Evolutionary conservation across 2,329 filamentous ascomycete genomes (phyloP), one percentile per base, ranked within the genome.

Genomic region (Clonostachys rosea): DNA sequence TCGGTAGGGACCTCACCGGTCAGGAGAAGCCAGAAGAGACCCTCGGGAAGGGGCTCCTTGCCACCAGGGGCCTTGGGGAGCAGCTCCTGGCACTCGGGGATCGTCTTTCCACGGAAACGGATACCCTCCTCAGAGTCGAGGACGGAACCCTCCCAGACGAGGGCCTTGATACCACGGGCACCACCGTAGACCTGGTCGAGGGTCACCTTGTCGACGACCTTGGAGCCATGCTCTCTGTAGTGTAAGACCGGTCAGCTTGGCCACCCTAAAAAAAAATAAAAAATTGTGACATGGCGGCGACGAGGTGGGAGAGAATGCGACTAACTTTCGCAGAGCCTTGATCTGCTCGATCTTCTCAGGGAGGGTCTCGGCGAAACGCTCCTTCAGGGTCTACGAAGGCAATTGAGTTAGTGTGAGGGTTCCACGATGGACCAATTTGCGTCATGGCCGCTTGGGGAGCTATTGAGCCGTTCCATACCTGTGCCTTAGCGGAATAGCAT

Each of bases 171-270:
- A 66, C 94, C 92, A 79, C 94, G 92, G 66, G 94, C 94, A 85
- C 94, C 94, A 70, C 94, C 94, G 72, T 97, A 99, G 68, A 96
- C 94, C 79, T 99, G 94, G 81, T 97, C 94, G 58, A 99, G 89
- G 52, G 94, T 99, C 69, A 99, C 90, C 83, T 97, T 90, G 71
- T 94, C 92, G 60, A 99, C 69, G 64, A 97, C 89, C 79, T 92
- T 97, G 80, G 80, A 89, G 70, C 94, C 94, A 71, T 95, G 84
- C 68, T 96, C 92, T 77, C 91, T 95, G 59, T 51, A 39, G 42
- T 47, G 9, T 30, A 30, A 30, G 24, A 30, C 10, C 24, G 47
- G 17, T 30, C 9, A 30, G 24, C 24, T 30, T 30, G 24, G 24
- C 3, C 24, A 8, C 40, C 44, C 48, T 50, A 10, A 8, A 39